These are phyloP conservation scores for Penicillium manginii DNA, from an alignment of 495 filamentous ascomycete species.

Conservation along the genomic window DNA sequence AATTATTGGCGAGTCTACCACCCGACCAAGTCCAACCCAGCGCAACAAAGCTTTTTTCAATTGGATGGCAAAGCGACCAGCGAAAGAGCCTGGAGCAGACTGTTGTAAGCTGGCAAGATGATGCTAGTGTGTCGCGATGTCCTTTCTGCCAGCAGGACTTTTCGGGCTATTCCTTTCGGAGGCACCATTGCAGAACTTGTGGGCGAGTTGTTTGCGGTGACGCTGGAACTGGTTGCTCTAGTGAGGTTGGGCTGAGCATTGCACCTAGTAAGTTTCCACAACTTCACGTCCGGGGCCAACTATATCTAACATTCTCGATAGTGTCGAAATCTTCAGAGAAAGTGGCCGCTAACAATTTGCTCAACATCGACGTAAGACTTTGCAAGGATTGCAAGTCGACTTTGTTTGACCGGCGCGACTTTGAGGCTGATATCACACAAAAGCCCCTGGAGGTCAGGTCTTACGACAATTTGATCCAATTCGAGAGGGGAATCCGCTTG, in stretches of 20 bases:
- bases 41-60: slow-evolving; percentile 58
- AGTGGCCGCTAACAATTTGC: slow-evolving; percentile 44
- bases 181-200: slow-evolving; percentile 94
- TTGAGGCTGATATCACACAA: slow-evolving; percentile 66
- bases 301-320: slow-evolving; percentile 32
- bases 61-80: slow-evolving; percentile 64
- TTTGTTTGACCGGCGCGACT: slow-evolving; percentile 84
- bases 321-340: slow-evolving; percentile 65
- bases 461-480: slow-evolving; percentile 87
- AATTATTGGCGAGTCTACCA: slow-evolving; percentile 73
- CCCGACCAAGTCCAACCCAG: slow-evolving; percentile 56
- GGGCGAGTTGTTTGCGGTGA: slow-evolving; percentile 93
- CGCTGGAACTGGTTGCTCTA: slow-evolving; percentile 78
- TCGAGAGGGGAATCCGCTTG: slow-evolving; percentile 83
- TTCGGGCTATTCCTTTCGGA: slow-evolving; percentile 80
- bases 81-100: slow-evolving; percentile 85
- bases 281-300: slow-evolving; percentile 1
- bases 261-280: slow-evolving; percentile 61
- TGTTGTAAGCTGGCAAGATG: slow-evolving; percentile 94
- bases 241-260: slow-evolving; percentile 79
- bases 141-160: slow-evolving; percentile 97
- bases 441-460: slow-evolving; percentile 77
- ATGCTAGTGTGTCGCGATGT: slow-evolving; percentile 75
- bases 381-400: slow-evolving; percentile 87
- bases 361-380: slow-evolving; percentile 83